These are phyloP conservation scores for Diaporthe humulicola DNA, from an alignment of 2,329 filamentous ascomycete genomes.

Conservation along the genomic window DNA sequence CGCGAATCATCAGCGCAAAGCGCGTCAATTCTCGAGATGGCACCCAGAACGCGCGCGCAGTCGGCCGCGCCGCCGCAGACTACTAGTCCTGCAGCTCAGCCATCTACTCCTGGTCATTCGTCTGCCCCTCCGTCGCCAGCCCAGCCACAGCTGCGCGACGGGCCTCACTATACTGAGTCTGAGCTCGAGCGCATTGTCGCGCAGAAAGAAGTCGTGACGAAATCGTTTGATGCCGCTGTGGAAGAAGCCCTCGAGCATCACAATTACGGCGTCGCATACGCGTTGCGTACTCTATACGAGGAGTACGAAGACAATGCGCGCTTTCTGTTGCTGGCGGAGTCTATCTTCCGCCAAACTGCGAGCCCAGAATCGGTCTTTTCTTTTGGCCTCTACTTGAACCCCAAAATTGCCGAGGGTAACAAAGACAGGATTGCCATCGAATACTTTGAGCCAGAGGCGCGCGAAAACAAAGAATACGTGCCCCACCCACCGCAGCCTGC, in stretches of 20 bases:
- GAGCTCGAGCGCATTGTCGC: constrained; percentile 35
- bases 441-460: constrained; percentile 66
- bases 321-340: constrained; percentile 70
- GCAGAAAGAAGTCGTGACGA: constrained; percentile 60
- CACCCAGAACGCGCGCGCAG: not conserved
- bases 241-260: constrained; percentile 68
- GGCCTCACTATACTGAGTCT: constrained; percentile 34
- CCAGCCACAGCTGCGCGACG: constrained; percentile 17
- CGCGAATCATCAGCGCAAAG: constrained; percentile 38
- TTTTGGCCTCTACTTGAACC: constrained; percentile 64
- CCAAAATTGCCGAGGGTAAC: constrained; percentile 70
- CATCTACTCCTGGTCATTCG: not conserved
- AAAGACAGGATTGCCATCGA: constrained; percentile 64
- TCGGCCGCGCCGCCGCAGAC: constrained; percentile 29
- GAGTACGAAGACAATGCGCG: constrained; percentile 64
- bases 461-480: constrained; percentile 54
- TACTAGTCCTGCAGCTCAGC: constrained; percentile 6
- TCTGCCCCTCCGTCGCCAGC: not conserved
- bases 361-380: constrained; percentile 63
- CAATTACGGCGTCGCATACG: constrained; percentile 73
- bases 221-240: constrained; percentile 69
- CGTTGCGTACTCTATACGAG: constrained; percentile 71
- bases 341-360: constrained; percentile 70
- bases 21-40: constrained; percentile 31
- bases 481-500: constrained; percentile 62